Evolutionary conservation across 495 filamentous ascomycete species (phyloP), one percentile per base, ranked within the genome.

Genomic region (Penicillium cosmopolitanum): DNA sequence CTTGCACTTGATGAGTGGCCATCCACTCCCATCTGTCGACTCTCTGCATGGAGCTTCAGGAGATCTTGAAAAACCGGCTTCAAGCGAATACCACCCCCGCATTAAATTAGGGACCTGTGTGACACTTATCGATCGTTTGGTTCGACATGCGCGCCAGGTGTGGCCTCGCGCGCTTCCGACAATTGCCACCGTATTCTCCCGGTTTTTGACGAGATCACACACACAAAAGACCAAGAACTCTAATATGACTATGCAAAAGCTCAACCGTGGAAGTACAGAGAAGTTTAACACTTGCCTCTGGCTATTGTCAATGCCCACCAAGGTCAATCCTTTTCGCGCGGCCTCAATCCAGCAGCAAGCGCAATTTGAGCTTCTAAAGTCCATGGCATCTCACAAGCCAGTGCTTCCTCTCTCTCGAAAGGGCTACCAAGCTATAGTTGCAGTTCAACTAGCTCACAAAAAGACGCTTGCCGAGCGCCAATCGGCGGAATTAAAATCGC

Each of bases 401-500:
- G 77, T 80, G 9, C 64, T 90, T 35, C 78, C 80, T 3, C 75
- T 91, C 4, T 83, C 76, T 5, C 76, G 82, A 47, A 77, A 78
- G 65, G 89, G 89, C 8, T 92, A 89, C 68, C 78, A 84, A 59
- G 86, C 81, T 15, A 68, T 91, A 2, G 65, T 77, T 36, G 72
- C 72, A 1, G 77, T 88, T 25, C 88, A 90, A 54, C 70, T 91
- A 6, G 85, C 84, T 1, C 87, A 86, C 61, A 78, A 74, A 36
- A 91, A 92, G 64, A 88, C 85, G 4, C 4, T 53, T 0, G 68
- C 71, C 2, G 89, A 91, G 67, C 80, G 76, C 11, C 79, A 83
- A 62, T 87, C 79, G 73, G 84, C 84, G 2, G 67, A 74, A 36
- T 64, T 88, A 33, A 88, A 90, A 72, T 77, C 82, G 5, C 74